phyloP scores from a whole-genome alignment of 2,329 filamentous ascomycete genomes.

The Calonectria crousiana region DNA sequence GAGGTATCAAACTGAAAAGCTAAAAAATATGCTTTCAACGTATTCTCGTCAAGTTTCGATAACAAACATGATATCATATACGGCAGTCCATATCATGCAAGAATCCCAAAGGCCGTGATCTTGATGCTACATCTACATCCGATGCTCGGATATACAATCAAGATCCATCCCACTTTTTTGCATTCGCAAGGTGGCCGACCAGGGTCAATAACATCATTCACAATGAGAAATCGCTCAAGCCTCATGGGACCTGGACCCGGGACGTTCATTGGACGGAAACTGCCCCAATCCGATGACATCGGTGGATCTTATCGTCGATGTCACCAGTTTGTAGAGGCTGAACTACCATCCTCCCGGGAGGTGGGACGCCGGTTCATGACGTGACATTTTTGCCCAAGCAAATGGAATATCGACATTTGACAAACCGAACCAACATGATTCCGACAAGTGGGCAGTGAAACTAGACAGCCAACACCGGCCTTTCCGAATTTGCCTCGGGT shows the following conservation, averaged over 20 bases:
- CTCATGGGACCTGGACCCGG: background rate
- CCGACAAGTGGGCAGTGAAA: background rate
- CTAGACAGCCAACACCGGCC: background rate
- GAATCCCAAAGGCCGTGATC: background rate
- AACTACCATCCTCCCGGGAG: background rate
- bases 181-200: background rate
- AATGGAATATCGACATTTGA: background rate
- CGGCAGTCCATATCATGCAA: background rate
- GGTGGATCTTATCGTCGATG: background rate
- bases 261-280: background rate
- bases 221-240: background rate
- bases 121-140: background rate
- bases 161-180: background rate
- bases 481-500: background rate
- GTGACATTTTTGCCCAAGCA: background rate
- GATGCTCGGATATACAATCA: background rate
- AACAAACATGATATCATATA: background rate
- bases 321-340: background rate
- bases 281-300: background rate
- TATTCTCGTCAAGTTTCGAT: background rate
- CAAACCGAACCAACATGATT: background rate
- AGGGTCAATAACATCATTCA: background rate
- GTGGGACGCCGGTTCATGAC: conserved; percentile 3
- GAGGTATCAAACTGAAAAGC: background rate
- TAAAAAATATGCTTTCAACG: background rate